Base-by-base conservation (phyloP, 1,139 yeast genomes). In the Saccharomyces pastorianus region DNA sequence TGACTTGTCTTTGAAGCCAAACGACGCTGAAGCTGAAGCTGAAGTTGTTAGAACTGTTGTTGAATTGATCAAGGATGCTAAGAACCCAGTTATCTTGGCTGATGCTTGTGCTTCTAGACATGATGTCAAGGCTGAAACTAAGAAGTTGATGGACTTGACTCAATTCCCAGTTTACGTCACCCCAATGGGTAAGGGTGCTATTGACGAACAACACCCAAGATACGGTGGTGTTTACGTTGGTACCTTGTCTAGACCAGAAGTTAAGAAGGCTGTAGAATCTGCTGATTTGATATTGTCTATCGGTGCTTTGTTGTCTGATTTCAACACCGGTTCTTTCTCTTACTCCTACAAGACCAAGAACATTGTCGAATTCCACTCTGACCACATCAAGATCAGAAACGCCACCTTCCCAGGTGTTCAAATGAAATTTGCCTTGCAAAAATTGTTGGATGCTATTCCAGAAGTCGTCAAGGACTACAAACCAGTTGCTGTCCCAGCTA, bases 151-250 rank as follows among this genome's bases (percentile, higher is more conserved):
- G 54, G 81, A 82, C 61, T 66, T 74, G 53, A 86, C 96, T 50
- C 84, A 85, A 69, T 88, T 83, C 82, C 95, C 95, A 44, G 87
- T 85, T 34, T 88, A 81, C 73, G 86, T 86, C 54, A 88, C 96
- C 52, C 96, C 96, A 61, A 87, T 88, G 95, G 96, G 96, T 73
- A 88, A 88, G 74, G 86, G 90, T 59, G 78, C 81, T 46, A 81
- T 87, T 66, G 83, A 85, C 72, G 96, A 88, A 74, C 76, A 77
- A 58, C 78, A 85, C 69, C 81, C 85, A 56, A 77, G 91, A 70
- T 88, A 82, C 71, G 93, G 90, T 61, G 96, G 96, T 71, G 91
- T 85, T 54, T 88, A 88, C 69, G 88, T 88, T 58, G 96, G 96
- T 61, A 79, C 88, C 17, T 75, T 88, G 65, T 84, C 95, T 47